A percentile compares a stretch with the other conserved stretches of the same genome.
phyloP scores from a whole-genome alignment of 2,329 filamentous ascomycete genomes.

The Trichophyton schoenleinii region DNA sequence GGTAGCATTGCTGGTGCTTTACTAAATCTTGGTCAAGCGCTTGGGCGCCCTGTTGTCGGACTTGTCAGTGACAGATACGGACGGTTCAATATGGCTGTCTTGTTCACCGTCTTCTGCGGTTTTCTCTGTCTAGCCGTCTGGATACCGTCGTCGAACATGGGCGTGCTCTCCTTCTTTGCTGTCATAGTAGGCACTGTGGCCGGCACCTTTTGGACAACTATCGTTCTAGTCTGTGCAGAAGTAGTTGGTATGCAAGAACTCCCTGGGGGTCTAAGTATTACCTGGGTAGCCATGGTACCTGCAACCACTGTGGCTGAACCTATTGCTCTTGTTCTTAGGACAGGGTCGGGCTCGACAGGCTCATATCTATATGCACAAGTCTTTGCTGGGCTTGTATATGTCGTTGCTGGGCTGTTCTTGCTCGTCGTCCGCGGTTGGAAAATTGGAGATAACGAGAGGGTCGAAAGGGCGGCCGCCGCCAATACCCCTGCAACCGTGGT shows the following conservation, averaged over 20 bases:
- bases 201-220: slow-evolving; percentile 48
- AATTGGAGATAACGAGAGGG: slow-evolving; percentile 20
- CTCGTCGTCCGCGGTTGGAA: slow-evolving; percentile 33
- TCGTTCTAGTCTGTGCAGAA: slow-evolving; percentile 48
- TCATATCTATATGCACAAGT: slow-evolving; percentile 35
- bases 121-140: slow-evolving; percentile 50
- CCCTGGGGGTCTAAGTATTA: slow-evolving; percentile 45
- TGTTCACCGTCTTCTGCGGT: slow-evolving; percentile 44
- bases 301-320: slow-evolving; percentile 38
- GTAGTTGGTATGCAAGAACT: slow-evolving; percentile 48
- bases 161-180: slow-evolving; percentile 47
- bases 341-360: slow-evolving; percentile 19
- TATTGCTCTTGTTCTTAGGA: slow-evolving; percentile 48
- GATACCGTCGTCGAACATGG: slow-evolving; percentile 47
- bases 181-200: slow-evolving; percentile 46
- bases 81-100: slow-evolving; percentile 49
- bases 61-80: slow-evolving; percentile 50
- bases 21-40: slow-evolving; percentile 49
- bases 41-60: slow-evolving; percentile 47
- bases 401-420: slow-evolving; percentile 41
- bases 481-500: background rate
- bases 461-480: slow-evolving; percentile 12
- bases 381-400: slow-evolving; percentile 50
- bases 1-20: slow-evolving; percentile 50
- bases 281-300: slow-evolving; percentile 47